Conservation (phyloP, 1,284 basidiomycete species). For the Boletus smithii region DNA sequence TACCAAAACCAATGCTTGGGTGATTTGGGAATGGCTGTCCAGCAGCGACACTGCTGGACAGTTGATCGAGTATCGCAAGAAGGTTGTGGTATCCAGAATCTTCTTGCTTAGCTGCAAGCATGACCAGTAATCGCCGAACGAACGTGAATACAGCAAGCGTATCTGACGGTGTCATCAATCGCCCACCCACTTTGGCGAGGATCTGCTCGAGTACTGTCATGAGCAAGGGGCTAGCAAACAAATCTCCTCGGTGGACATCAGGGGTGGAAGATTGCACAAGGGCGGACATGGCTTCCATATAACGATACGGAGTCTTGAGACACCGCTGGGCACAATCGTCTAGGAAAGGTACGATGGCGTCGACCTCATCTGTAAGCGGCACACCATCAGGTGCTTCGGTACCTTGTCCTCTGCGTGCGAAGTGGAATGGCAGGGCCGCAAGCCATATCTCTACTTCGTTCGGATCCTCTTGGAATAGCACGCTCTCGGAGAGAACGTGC, state of each 20-base stretch:
- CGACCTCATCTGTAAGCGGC: constrained; percentile 55
- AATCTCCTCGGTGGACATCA: constrained; percentile 8
- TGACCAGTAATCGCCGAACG: constrained; percentile 56
- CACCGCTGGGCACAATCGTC: constrained; percentile 88
- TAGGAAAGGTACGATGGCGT: constrained; percentile 66
- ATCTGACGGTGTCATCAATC: constrained; percentile 56
- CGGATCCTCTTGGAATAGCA: constrained; percentile 80
- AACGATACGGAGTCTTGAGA: constrained; percentile 81
- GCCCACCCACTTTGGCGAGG: constrained; percentile 53
- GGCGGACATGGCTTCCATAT: constrained; percentile 64
- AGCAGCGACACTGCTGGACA: constrained; percentile 35
- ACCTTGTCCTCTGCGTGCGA: constrained; percentile 34
- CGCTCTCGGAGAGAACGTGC: constrained; percentile 61
- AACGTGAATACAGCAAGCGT: constrained; percentile 61
- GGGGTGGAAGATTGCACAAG: constrained; percentile 9
- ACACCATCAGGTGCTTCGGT: constrained; percentile 50
- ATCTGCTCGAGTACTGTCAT: constrained; percentile 78
- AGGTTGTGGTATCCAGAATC: constrained; percentile 36
- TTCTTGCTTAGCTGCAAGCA: constrained; percentile 53
- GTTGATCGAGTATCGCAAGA: constrained; percentile 34
- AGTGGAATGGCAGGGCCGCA: constrained; percentile 45
- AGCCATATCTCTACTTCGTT: constrained; percentile 80
- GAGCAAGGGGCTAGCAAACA: constrained; percentile 66
- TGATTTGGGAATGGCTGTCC: constrained; percentile 32
- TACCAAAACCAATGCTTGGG: constrained; percentile 41